Evolutionary conservation across 805 yeast genomes (phyloP).

Genomic region (Kluyveromyces wickerhamii): DNA sequence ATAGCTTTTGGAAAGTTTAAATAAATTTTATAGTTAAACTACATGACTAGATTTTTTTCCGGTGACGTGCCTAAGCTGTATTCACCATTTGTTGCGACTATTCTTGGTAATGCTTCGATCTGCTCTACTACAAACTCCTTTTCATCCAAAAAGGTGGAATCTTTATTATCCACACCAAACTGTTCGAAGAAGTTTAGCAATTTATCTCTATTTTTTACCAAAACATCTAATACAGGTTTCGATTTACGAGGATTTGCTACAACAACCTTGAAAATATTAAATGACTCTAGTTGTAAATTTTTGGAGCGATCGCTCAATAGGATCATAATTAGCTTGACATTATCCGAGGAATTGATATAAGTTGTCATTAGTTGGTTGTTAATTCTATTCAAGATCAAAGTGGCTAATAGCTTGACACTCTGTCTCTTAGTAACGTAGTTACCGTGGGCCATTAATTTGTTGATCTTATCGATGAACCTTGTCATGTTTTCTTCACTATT

Average conservation of each 20-base stretch:
- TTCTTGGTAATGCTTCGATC: conserved; percentile 63
- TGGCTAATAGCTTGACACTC: conserved; percentile 66
- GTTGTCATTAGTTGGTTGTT: conserved; percentile 65
- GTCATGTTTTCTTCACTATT: conserved; percentile 40
- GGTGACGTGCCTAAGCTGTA: conserved; percentile 13
- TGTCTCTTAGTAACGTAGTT: conserved; percentile 93
- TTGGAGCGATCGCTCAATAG: conserved; percentile 81
- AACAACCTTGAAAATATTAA: conserved; percentile 87
- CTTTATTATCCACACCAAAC: conserved; percentile 52
- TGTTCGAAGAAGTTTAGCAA: conserved; percentile 59
- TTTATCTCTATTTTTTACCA: conserved; percentile 76
- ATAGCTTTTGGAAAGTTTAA: conserved; percentile 28
- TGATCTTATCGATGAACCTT: conserved; percentile 53
- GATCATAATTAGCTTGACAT: conserved; percentile 80
- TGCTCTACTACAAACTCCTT: conserved; percentile 71
- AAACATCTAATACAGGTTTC: conserved; percentile 68
- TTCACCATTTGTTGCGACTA: conserved; percentile 28
- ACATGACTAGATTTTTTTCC: conserved; percentile 9
- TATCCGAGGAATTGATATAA: conserved; percentile 75
- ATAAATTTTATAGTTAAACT: conserved; percentile 1
- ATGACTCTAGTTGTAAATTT: conserved; percentile 83
- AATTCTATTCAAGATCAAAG: conserved; percentile 59
- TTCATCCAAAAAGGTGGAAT: conserved; percentile 64
- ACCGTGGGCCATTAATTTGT: conserved; percentile 60
- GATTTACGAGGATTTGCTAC: conserved; percentile 94